Conservation (phyloP, 345 rosid species). For the Draba incana region DNA sequence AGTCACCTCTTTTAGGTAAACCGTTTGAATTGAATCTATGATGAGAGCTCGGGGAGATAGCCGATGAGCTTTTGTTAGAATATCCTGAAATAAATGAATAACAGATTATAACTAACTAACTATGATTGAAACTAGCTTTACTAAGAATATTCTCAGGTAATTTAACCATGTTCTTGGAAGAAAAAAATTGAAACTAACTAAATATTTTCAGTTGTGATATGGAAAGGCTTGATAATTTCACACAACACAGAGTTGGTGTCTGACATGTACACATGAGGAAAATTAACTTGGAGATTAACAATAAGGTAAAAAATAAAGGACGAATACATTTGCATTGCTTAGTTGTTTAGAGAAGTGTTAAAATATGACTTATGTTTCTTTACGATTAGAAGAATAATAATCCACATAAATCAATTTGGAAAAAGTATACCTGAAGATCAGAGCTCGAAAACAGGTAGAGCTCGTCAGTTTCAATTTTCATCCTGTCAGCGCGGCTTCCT, state of each 20-base stretch:
- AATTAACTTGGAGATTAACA: conserved; percentile 1
- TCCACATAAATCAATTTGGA: neutral
- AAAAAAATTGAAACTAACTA: neutral
- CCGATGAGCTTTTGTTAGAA: conserved; percentile 60
- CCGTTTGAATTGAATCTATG: conserved; percentile 92
- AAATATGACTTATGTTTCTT: conserved; percentile 2
- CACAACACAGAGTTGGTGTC: neutral
- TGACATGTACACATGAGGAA: conserved; percentile 4
- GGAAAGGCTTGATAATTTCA: conserved; percentile 20
- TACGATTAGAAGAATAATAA: conserved; percentile 13
- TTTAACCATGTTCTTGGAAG: neutral
- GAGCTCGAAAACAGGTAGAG: conserved; percentile 84
- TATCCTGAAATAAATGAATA: conserved; percentile 59
- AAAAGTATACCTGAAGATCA: conserved; percentile 69
- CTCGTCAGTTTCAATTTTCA: conserved; percentile 63
- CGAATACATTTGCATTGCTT: neutral
- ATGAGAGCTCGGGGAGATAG: conserved; percentile 76
- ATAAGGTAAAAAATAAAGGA: conserved; percentile 1
- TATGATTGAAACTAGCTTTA: no score
- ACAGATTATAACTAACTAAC: neutral
- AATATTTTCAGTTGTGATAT: conserved; percentile 3
- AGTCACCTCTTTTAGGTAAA: conserved; percentile 68
- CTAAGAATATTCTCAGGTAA: no score
- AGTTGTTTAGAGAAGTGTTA: neutral
- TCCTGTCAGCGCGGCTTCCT: conserved; percentile 82